A percentile compares a stretch with the other conserved stretches of the same genome.
Evolutionary conservation across 2,329 filamentous ascomycete genomes (phyloP).

Genomic region (Beauveria pseudobassiana): DNA sequence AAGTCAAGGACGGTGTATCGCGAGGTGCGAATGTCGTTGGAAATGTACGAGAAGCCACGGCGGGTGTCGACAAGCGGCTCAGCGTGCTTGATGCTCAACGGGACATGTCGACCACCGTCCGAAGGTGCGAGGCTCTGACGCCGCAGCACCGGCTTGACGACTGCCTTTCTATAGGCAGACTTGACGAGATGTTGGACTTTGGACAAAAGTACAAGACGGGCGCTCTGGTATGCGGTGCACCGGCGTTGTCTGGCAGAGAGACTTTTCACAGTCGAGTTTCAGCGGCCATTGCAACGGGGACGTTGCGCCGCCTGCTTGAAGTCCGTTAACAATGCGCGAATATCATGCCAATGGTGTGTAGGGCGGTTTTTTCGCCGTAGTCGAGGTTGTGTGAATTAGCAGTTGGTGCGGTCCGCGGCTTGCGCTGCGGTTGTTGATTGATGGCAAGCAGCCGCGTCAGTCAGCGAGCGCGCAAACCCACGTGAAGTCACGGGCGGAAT

Average conservation of each 20-base stretch:
- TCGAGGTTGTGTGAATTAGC: background rate
- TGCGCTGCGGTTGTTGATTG: background rate
- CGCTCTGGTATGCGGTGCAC: background rate
- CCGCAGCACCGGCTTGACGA: slow-evolving; percentile 47
- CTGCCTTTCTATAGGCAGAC: slow-evolving; percentile 28
- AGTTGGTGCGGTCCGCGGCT: background rate
- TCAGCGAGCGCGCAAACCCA: background rate
- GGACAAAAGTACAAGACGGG: background rate
- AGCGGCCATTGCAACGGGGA: background rate
- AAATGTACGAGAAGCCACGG: slow-evolving; percentile 41
- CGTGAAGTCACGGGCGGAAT: too few species aligned
- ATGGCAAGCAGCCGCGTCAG: background rate
- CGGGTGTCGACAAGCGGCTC: slow-evolving; percentile 40
- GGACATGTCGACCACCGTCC: slow-evolving; percentile 51
- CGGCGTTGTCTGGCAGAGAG: slow-evolving; percentile 3
- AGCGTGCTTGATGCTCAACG: slow-evolving; percentile 31
- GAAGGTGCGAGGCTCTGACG: slow-evolving; percentile 63
- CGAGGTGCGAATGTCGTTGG: slow-evolving; percentile 68
- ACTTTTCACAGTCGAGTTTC: background rate
- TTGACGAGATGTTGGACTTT: slow-evolving; percentile 4
- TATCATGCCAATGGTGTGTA: background rate
- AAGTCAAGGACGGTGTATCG: slow-evolving; percentile 82
- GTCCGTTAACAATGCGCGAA: background rate
- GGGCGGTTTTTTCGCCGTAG: background rate
- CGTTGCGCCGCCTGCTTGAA: background rate